These are phyloP conservation scores for Rugosomyces carneus DNA, from an alignment of 1,284 basidiomycete genomes.

Conservation along the genomic window DNA sequence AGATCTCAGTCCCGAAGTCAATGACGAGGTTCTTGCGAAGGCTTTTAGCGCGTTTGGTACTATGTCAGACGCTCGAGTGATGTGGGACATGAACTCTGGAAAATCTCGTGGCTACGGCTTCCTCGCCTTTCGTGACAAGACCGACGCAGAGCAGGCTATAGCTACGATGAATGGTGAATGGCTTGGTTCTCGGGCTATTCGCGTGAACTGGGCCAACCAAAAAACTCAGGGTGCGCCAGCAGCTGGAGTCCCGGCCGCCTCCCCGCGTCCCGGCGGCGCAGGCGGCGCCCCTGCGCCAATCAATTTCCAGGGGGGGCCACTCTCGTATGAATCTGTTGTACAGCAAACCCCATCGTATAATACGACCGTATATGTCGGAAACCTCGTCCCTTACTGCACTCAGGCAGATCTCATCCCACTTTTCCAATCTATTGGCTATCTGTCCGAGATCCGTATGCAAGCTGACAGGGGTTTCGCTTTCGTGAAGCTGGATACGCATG, in stretches of 20 bases:
- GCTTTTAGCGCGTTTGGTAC: slow-evolving; percentile 94
- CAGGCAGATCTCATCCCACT: slow-evolving; percentile 94
- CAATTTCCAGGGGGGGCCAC: slow-evolving; percentile 80
- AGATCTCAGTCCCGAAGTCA: slow-evolving; percentile 96
- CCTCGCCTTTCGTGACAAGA: slow-evolving; percentile 91
- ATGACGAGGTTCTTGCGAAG: slow-evolving; percentile 93
- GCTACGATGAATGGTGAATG: slow-evolving; percentile 99
- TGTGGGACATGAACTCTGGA: slow-evolving; percentile 99
- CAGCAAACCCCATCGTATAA: slow-evolving; percentile 89
- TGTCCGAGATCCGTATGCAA: slow-evolving; percentile 98
- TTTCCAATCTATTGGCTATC: slow-evolving; percentile 96
- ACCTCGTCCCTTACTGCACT: slow-evolving; percentile 92
- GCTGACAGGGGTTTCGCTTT: slow-evolving; percentile 97
- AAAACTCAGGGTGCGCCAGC: slow-evolving; percentile 77
- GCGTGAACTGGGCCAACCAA: slow-evolving; percentile 99
- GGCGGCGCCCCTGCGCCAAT: slow-evolving; percentile 74
- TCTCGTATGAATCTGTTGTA: slow-evolving; percentile 85
- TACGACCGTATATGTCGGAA: slow-evolving; percentile 96
- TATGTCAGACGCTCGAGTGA: slow-evolving; percentile 94
- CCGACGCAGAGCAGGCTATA: slow-evolving; percentile 97
- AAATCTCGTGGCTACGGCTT: slow-evolving; percentile 95
- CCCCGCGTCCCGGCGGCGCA: slow-evolving; percentile 36
- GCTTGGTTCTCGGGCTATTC: slow-evolving; percentile 94
- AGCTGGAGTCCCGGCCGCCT: slow-evolving; percentile 24
- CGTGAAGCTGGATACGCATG: slow-evolving; percentile 96